phyloP scores from a whole-genome alignment of 352 stramenopile species.

The Globisporangium sylvaticum region DNA sequence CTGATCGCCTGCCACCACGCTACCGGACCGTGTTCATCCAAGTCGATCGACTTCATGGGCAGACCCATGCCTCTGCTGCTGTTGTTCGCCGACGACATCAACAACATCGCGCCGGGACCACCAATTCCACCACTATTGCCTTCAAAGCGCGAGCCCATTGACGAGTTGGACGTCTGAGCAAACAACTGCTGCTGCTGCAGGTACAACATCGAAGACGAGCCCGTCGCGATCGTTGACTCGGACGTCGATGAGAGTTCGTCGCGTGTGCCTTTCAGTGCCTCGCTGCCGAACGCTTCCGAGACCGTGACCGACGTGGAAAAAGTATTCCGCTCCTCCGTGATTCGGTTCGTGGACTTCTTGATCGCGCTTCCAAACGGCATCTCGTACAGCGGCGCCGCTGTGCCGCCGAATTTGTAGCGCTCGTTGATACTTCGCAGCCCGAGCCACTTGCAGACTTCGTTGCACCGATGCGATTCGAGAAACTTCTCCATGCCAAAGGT shows the following conservation, averaged over 20 bases:
- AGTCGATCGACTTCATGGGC: slow-evolving; percentile 11
- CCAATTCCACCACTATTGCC: slow-evolving; percentile 6
- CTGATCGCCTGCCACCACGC: slow-evolving; percentile 23
- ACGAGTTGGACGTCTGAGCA: slow-evolving; percentile 2
- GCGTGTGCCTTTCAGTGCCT: slow-evolving; percentile 7
- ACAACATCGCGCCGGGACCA: not conserved
- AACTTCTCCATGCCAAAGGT: slow-evolving; percentile 88
- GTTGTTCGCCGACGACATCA: not conserved
- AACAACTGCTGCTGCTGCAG: slow-evolving; percentile 21
- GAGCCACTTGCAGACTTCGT: slow-evolving; percentile 83
- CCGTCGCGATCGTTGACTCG: slow-evolving; percentile 20
- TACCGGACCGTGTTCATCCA: slow-evolving; percentile 8
- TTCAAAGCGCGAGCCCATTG: slow-evolving; percentile 12
- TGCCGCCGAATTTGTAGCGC: slow-evolving; percentile 73
- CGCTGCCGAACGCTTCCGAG: slow-evolving; percentile 63
- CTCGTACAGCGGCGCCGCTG: slow-evolving; percentile 68
- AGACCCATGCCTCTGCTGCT: slow-evolving; percentile 2
- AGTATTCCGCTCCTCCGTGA: slow-evolving; percentile 79
- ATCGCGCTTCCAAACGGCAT: slow-evolving; percentile 77
- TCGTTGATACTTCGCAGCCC: slow-evolving; percentile 72
- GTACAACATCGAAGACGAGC: slow-evolving; percentile 33
- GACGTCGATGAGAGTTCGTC: slow-evolving; percentile 22
- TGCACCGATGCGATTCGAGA: slow-evolving; percentile 81
- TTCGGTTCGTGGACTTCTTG: slow-evolving; percentile 80
- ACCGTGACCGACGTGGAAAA: slow-evolving; percentile 80